Evolutionary conservation across 2,329 filamentous ascomycete species (phyloP).

Genomic region (Cladosporium sphaerospermum): DNA sequence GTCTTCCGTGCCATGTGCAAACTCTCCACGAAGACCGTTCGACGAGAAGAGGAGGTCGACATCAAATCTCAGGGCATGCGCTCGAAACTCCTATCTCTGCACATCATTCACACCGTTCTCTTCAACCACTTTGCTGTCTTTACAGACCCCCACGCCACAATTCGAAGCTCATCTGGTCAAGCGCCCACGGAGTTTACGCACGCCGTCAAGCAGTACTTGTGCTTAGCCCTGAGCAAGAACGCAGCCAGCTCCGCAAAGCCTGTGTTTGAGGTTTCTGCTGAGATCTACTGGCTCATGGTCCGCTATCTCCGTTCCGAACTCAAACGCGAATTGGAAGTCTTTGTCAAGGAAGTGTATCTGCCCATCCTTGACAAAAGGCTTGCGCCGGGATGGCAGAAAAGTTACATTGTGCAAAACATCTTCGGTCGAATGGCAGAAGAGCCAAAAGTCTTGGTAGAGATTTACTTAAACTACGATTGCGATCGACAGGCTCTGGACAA

Average conservation of each 20-base stretch:
- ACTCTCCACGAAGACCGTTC: constrained; percentile 83
- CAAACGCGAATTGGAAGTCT: constrained; percentile 98
- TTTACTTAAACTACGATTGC: constrained; percentile 97
- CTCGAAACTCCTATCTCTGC: constrained; percentile 89
- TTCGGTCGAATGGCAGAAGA: constrained; percentile 79
- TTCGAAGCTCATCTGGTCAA: constrained; percentile 82
- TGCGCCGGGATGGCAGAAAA: constrained; percentile 83
- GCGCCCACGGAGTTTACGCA: constrained; percentile 87
- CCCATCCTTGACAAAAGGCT: constrained; percentile 82
- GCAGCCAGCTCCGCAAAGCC: constrained; percentile 86
- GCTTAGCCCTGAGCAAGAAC: constrained; percentile 88
- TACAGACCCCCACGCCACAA: constrained; percentile 83
- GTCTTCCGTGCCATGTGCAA: constrained; percentile 98
- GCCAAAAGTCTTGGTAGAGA: constrained; percentile 82
- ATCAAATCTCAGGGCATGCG: constrained; percentile 93
- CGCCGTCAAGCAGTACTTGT: constrained; percentile 94
- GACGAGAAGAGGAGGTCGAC: constrained; percentile 87
- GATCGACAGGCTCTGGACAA: constrained; percentile 89
- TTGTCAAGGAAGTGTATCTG: constrained; percentile 94
- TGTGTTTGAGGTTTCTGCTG: constrained; percentile 92
- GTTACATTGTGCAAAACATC: constrained; percentile 75
- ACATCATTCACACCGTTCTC: constrained; percentile 89
- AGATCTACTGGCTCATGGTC: constrained; percentile 97
- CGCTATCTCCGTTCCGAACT: constrained; percentile 89
- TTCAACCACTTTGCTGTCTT: constrained; percentile 93